Conservation (phyloP, 805 yeast genomes). For the Saccharomycopsis javanensis region DNA sequence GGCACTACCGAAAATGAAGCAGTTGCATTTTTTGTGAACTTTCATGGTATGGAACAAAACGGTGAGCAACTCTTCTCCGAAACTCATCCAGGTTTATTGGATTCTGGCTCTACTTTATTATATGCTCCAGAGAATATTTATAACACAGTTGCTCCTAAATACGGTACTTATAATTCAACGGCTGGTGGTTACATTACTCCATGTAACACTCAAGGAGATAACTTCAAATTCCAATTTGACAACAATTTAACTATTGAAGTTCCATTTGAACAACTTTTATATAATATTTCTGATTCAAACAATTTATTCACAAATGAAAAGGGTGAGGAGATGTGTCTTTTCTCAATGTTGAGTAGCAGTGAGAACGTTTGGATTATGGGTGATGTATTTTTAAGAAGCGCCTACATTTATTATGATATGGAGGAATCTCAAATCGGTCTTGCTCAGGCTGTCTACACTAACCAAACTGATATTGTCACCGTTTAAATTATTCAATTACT, state of each 20-base stretch:
- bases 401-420: conserved; percentile 47
- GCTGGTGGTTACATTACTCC: conserved; percentile 18
- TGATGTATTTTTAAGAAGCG: conserved; percentile 42
- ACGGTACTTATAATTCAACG: conserved; percentile 28
- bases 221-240: conserved; percentile 41
- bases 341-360: conserved; percentile 32
- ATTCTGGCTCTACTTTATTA: conserved; percentile 35
- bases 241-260: conserved; percentile 25
- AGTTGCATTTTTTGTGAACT: conserved; percentile 34
- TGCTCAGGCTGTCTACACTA: conserved; percentile 36
- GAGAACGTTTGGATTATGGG: conserved; percentile 38
- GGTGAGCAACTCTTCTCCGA: conserved; percentile 23
- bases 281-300: conserved; percentile 29
- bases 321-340: conserved; percentile 33
- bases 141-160: conserved; percentile 23
- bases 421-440: conserved; percentile 35
- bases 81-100: conserved; percentile 32
- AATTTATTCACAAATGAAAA: conserved; percentile 33
- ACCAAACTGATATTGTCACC: conserved; percentile 31
- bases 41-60: conserved; percentile 35
- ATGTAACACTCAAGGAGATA: conserved; percentile 26
- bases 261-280: conserved; percentile 17
- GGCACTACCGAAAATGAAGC: conserved; percentile 48
- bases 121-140: conserved; percentile 35
- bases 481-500: conserved; percentile 24